These are phyloP conservation scores for Yarrowia galli DNA, from an alignment of 1,139 yeast genomes.

Conservation along the genomic window DNA sequence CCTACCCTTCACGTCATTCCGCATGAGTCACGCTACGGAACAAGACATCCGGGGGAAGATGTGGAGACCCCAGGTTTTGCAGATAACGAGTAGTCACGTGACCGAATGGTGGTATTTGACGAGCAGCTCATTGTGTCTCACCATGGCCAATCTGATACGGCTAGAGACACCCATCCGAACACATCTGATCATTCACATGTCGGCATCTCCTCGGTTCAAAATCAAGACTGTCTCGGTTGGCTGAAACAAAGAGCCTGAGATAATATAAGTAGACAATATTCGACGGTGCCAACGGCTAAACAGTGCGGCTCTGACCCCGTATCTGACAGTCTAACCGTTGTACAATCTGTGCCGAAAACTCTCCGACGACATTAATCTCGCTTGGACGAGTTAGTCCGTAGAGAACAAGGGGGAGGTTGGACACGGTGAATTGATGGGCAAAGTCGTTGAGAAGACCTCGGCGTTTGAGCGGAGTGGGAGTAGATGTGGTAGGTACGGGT, in stretches of 20 bases:
- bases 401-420: neutral
- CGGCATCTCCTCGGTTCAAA: neutral
- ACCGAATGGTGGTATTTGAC: neutral
- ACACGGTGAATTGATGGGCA: no score
- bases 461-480: no score
- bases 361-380: constrained; percentile 8
- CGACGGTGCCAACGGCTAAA: neutral
- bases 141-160: no score
- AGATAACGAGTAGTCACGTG: neutral
- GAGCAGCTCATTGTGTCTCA: no score
- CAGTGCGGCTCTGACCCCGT: neutral
- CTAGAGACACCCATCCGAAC: no score
- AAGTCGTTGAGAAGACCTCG: no score
- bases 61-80: constrained; percentile 19
- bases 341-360: neutral
- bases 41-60: constrained; percentile 29
- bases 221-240: neutral
- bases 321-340: neutral
- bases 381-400: neutral
- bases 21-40: constrained; percentile 35
- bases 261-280: no score
- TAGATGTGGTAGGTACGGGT: no score
- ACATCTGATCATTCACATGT: neutral
- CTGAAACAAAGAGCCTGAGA: no score
- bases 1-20: constrained; percentile 22